Percentiles rank a stretch among this genome's conserved stretches.
Evolutionary conservation across 805 yeast genomes (phyloP).

Genomic region (Clavispora vitiphila): DNA sequence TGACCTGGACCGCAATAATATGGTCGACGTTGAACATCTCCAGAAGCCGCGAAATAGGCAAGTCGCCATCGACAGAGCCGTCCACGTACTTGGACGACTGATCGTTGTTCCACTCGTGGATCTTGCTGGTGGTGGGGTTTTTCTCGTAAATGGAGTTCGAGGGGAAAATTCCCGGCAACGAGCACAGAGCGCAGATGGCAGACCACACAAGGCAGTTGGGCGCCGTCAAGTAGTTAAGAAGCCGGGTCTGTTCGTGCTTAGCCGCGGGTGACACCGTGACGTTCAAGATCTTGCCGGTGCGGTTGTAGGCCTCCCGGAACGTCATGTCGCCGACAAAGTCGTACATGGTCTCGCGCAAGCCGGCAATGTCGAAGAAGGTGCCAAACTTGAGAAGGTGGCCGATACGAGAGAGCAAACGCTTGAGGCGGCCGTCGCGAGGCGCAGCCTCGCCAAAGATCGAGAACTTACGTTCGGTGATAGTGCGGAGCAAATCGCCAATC

Average conservation of each 20-base stretch:
- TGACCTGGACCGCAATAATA: slow-evolving; percentile 95
- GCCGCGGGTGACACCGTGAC: slow-evolving; percentile 93
- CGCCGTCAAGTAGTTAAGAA: slow-evolving; percentile 74
- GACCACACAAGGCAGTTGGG: slow-evolving; percentile 83
- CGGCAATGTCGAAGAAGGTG: slow-evolving; percentile 77
- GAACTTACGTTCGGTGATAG: slow-evolving; percentile 55
- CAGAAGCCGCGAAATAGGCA: slow-evolving; percentile 83
- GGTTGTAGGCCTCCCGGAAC: slow-evolving; percentile 88
- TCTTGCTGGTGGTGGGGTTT: slow-evolving; percentile 63
- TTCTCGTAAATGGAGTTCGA: slow-evolving; percentile 83
- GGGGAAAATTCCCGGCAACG: slow-evolving; percentile 88
- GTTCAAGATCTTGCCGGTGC: slow-evolving; percentile 89
- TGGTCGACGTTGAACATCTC: slow-evolving; percentile 98
- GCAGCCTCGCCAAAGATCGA: slow-evolving; percentile 47
- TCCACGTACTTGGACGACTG: slow-evolving; percentile 80
- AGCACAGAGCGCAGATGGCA: slow-evolving; percentile 90
- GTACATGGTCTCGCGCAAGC: slow-evolving; percentile 68
- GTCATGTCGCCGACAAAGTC: slow-evolving; percentile 84
- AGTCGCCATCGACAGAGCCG: slow-evolving; percentile 92
- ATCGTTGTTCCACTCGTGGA: slow-evolving; percentile 76
- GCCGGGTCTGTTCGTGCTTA: slow-evolving; percentile 82
- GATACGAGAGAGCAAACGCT: slow-evolving; percentile 38
- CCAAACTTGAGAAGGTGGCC: slow-evolving; percentile 72
- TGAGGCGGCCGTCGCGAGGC: slow-evolving; percentile 49
- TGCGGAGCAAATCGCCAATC: slow-evolving; percentile 48